A percentile compares a stretch with the other conserved stretches of the same genome.
Evolutionary conservation across 352 stramenopile species (phyloP).

Genomic region (Discostella stelligera): DNA sequence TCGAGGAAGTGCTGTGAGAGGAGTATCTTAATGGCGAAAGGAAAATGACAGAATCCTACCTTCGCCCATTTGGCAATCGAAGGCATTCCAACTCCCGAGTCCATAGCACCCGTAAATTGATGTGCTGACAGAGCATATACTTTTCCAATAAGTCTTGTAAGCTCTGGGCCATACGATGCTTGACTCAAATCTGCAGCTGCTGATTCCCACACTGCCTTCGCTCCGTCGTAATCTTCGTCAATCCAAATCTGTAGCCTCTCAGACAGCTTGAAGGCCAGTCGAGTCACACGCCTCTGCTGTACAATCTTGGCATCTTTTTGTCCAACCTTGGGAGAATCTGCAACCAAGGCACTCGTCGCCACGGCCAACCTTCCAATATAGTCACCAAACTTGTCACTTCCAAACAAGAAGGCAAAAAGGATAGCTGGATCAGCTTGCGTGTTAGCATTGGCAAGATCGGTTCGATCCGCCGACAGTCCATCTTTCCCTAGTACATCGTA

Average conservation of each 20-base stretch:
- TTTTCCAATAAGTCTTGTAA: conserved; percentile 66
- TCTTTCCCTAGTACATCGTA: conserved; percentile 53
- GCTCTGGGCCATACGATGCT: conserved; percentile 66
- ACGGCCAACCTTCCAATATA: conserved; percentile 82
- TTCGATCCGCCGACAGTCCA: conserved; percentile 69
- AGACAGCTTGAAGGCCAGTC: conserved; percentile 69
- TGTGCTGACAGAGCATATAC: conserved; percentile 62
- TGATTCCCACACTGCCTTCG: conserved; percentile 52
- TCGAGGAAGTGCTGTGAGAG: not conserved
- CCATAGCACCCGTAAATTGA: conserved; percentile 63
- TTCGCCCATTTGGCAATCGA: conserved; percentile 68
- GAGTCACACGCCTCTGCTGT: conserved; percentile 62
- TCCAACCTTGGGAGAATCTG: conserved; percentile 69
- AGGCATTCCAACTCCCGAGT: conserved; percentile 71
- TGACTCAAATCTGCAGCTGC: conserved; percentile 50
- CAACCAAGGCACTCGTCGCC: conserved; percentile 71
- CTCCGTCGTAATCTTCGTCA: conserved; percentile 54
- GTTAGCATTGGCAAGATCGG: conserved; percentile 41
- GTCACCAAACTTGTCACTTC: conserved; percentile 83
- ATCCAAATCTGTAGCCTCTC: conserved; percentile 50
- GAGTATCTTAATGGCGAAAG: not conserved
- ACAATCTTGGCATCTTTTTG: conserved; percentile 56
- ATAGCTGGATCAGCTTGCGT: conserved; percentile 77
- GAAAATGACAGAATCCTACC: conserved; percentile 1
- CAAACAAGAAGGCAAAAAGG: conserved; percentile 87